These are phyloP conservation scores for Lipomyces orientalis DNA, from an alignment of 805 yeast species.

Conservation along the genomic window DNA sequence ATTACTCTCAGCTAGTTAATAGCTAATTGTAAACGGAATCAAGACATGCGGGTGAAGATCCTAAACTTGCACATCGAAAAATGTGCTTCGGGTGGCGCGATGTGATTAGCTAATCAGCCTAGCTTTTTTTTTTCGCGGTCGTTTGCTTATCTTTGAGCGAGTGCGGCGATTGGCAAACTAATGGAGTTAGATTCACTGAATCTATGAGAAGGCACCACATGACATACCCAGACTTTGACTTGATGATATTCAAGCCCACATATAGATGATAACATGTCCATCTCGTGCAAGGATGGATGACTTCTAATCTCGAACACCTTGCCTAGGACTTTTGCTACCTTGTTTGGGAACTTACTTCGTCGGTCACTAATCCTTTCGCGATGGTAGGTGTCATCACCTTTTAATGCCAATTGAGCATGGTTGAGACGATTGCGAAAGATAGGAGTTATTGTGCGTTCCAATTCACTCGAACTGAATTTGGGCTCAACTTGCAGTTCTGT, in stretches of 20 bases:
- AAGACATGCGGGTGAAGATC: neutral
- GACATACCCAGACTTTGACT: constrained; percentile 6
- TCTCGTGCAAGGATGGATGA: neutral
- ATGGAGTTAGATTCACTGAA: neutral
- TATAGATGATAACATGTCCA: neutral
- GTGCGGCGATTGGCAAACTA: neutral
- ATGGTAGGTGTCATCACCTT: neutral
- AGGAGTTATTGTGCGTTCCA: neutral
- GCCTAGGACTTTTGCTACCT: neutral
- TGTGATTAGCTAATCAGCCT: neutral
- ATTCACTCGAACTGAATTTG: neutral
- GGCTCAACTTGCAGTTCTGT: neutral
- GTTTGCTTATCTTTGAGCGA: neutral
- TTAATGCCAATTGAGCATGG: neutral
- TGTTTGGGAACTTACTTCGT: neutral
- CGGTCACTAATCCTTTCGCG: neutral
- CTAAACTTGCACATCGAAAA: too few relatives aligned
- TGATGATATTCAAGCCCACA: constrained; percentile 9
- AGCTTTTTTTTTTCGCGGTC: neutral
- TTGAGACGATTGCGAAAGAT: neutral
- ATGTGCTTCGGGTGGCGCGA: neutral
- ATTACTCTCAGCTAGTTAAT: neutral
- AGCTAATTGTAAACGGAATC: too few relatives aligned
- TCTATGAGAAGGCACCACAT: neutral
- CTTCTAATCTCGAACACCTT: neutral